phyloP scores from a whole-genome alignment of 305 asterid genomes.

The Fraxinus latifolia region DNA sequence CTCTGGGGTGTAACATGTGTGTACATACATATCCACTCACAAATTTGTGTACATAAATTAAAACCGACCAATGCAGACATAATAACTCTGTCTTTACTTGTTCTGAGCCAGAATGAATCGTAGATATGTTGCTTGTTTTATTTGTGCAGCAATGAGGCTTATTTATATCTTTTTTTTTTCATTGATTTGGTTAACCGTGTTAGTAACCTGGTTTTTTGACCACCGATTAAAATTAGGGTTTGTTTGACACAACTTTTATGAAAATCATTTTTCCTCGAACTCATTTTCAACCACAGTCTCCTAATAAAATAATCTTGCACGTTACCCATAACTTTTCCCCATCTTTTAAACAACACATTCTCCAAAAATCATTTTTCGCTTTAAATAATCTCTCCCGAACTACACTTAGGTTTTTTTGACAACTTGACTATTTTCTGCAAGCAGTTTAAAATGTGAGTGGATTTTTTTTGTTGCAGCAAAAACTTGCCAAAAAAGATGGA shows the following conservation, averaged over 20 bases:
- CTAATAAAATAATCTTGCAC: background rate
- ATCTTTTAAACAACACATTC: background rate
- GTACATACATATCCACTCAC: background rate
- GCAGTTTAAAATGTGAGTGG: background rate
- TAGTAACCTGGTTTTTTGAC: background rate
- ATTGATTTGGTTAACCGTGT: conserved; percentile 18
- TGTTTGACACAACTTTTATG: background rate
- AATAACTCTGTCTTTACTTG: background rate
- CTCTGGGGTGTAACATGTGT: background rate
- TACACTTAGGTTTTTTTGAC: conserved; percentile 1
- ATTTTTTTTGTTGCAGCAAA: conserved; percentile 62
- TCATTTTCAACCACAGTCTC: background rate
- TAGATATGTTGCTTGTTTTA: conserved; percentile 3
- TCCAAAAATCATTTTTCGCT: background rate
- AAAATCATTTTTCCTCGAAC: background rate
- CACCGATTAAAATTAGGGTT: background rate
- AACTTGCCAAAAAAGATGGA: conserved; percentile 84
- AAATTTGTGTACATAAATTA: background rate
- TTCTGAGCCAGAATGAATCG: background rate
- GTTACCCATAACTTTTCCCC: background rate
- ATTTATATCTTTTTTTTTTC: conserved; percentile 10
- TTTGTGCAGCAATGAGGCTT: conserved; percentile 5
- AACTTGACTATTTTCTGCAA: conserved; percentile 12
- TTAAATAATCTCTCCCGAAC: background rate
- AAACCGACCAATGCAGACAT: background rate